Conservation (phyloP, 2,329 filamentous ascomycete species). For the Colletotrichum sp. region DNA sequence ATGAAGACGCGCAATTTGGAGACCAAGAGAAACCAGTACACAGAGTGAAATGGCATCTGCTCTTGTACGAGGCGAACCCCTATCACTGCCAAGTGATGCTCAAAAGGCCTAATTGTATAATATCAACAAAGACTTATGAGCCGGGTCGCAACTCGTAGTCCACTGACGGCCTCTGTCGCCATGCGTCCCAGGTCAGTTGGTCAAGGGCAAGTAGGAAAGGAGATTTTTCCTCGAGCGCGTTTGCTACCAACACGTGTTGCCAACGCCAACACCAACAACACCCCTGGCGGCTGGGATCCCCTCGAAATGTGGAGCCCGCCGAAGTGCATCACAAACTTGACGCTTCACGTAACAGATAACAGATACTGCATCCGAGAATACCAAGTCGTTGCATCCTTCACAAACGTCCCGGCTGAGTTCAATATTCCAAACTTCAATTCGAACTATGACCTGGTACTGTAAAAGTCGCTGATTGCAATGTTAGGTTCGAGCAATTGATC, state of each 20-base stretch:
- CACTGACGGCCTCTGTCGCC: background rate
- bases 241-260: background rate
- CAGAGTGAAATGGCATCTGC: background rate
- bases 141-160: background rate
- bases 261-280: background rate
- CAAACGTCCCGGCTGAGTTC: fast-evolving
- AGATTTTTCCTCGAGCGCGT: background rate
- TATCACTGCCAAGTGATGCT: background rate
- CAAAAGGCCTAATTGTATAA: background rate
- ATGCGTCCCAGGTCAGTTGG: background rate
- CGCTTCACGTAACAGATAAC: background rate
- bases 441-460: background rate
- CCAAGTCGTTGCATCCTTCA: background rate
- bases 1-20: background rate
- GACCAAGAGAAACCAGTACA: background rate
- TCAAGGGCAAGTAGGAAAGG: background rate
- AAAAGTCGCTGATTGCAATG: background rate
- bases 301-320: background rate
- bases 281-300: background rate
- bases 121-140: background rate
- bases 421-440: fast-evolving
- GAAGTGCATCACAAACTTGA: background rate
- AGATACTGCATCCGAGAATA: background rate
- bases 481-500: background rate
- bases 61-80: background rate